phyloP scores from a whole-genome alignment of 331 rosid genomes.

The Rhamnella rubrinervis region DNA sequence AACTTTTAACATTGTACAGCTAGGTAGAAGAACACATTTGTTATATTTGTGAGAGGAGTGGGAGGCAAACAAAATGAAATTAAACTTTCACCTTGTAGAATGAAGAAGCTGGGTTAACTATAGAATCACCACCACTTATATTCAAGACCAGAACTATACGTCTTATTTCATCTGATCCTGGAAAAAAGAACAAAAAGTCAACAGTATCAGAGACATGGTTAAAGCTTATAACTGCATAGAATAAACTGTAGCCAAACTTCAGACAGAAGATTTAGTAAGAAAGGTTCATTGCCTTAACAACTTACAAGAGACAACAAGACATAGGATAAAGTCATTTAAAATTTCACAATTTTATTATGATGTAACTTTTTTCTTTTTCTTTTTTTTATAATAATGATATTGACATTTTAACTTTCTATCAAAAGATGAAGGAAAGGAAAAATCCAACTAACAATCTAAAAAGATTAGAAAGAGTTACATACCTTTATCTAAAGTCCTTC shows the following conservation, averaged over 20 bases:
- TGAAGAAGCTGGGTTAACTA: constrained; percentile 24
- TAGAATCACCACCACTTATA: constrained; percentile 17
- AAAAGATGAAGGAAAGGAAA: background rate
- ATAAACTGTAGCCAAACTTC: background rate
- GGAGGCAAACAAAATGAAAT: background rate
- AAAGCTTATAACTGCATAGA: background rate
- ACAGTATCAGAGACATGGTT: background rate
- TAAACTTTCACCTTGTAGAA: constrained; percentile 11
- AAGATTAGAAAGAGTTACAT: constrained; percentile 5
- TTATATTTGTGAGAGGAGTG: background rate
- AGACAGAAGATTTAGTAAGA: too few species aligned
- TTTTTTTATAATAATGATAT: too few species aligned
- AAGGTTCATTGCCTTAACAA: too few species aligned
- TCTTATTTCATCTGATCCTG: constrained; percentile 25
- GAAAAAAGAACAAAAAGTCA: background rate
- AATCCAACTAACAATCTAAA: background rate
- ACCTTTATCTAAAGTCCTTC: constrained; percentile 59
- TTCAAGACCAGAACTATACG: constrained; percentile 10
- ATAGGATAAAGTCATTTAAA: too few species aligned
- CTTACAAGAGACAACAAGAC: too few species aligned
- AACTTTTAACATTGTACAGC: background rate
- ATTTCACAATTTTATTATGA: too few species aligned
- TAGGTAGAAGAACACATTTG: background rate
- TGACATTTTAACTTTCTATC: background rate
- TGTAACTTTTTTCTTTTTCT: too few species aligned